Evolutionary conservation across 257 asterid genomes (phyloP).

Genomic region (Fraxinus cuspidata): DNA sequence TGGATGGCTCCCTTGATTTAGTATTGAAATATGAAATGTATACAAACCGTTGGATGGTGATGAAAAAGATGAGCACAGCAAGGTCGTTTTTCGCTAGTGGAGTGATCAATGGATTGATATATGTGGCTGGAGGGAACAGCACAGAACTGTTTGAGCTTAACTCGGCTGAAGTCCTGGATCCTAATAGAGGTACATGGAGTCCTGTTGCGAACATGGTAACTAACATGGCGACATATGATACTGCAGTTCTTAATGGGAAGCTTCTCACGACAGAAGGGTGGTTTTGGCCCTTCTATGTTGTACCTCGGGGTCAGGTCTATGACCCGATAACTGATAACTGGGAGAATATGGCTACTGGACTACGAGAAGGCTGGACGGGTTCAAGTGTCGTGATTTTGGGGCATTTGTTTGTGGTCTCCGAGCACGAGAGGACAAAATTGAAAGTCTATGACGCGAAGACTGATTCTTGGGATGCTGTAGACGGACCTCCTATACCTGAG

Average conservation of each 20-base stretch:
- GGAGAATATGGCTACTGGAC: constrained; percentile 84
- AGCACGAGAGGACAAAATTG: constrained; percentile 85
- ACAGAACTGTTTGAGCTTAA: constrained; percentile 73
- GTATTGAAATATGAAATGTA: constrained; percentile 79
- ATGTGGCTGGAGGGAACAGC: constrained; percentile 93
- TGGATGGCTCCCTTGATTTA: constrained; percentile 79
- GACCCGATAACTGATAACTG: constrained; percentile 72
- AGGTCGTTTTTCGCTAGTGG: constrained; percentile 89
- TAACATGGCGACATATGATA: constrained; percentile 74
- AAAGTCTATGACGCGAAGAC: constrained; percentile 73
- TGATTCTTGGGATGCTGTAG: constrained; percentile 86
- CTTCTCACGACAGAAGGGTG: constrained; percentile 94
- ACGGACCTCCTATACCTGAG: constrained; percentile 81
- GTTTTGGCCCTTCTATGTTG: constrained; percentile 97
- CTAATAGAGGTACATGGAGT: constrained; percentile 63
- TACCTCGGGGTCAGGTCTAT: constrained; percentile 87
- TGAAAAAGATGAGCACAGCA: constrained; percentile 86
- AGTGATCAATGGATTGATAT: constrained; percentile 74
- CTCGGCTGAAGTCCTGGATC: constrained; percentile 81
- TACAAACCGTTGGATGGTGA: constrained; percentile 80
- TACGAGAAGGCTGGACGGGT: constrained; percentile 99
- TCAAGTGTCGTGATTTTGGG: constrained; percentile 76
- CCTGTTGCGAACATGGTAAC: constrained; percentile 71
- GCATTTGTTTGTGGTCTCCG: constrained; percentile 83
- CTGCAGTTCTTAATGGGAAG: constrained; percentile 86